Evolutionary conservation across 345 rosid species (phyloP).

Genomic region (Crucihimalaya himalaica): DNA sequence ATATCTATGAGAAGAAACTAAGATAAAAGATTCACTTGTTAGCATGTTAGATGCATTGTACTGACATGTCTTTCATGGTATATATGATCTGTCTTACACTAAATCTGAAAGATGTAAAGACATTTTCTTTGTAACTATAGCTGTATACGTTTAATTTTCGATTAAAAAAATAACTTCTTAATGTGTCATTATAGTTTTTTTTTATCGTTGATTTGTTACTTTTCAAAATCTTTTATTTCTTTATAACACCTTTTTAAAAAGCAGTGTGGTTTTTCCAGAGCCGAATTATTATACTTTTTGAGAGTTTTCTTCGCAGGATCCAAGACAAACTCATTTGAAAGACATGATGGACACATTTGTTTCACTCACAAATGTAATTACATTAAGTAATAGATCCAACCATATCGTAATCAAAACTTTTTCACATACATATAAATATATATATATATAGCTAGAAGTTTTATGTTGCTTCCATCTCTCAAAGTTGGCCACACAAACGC

Average conservation of each 20-base stretch:
- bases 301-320: conserved; percentile 19
- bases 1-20: not conserved
- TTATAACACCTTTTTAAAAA: not conserved
- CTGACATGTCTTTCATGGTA: not conserved
- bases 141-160: not conserved
- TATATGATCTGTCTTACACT: conserved; percentile 21
- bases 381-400: conserved; percentile 5
- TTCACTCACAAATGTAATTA: conserved; percentile 6
- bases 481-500: no score
- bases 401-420: not conserved
- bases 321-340: conserved; percentile 27
- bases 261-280: not conserved
- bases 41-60: conserved; percentile 5
- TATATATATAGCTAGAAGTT: no score
- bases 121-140: not conserved
- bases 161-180: not conserved
- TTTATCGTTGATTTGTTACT: not conserved
- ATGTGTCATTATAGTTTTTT: conserved; percentile 9
- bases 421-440: no score
- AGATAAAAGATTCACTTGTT: not conserved
- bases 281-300: conserved; percentile 9
- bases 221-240: not conserved
- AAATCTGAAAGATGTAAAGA: not conserved
- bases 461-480: no score
- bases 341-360: not conserved